These are phyloP conservation scores for Linnemannia hyalina DNA, from an alignment of 192 early-diverging fungal genomes.

Conservation along the genomic window DNA sequence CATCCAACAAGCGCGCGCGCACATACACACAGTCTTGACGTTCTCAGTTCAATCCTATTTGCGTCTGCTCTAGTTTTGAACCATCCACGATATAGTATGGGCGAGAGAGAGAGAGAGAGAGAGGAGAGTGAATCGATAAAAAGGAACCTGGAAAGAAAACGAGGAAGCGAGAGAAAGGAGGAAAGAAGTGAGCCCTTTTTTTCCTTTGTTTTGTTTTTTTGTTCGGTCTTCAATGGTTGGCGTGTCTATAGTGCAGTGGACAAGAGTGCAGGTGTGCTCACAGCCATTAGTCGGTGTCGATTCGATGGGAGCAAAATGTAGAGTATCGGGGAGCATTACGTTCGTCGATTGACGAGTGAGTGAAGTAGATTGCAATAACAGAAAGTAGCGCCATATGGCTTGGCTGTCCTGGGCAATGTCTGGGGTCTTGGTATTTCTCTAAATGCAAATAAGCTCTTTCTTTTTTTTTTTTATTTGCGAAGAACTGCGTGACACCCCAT, in stretches of 20 bases:
- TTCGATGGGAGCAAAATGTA: neutral
- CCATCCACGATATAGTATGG: neutral
- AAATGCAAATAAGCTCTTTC: constrained; percentile 10
- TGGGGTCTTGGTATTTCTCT: neutral
- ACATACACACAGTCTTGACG: neutral
- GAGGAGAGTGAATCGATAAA: neutral
- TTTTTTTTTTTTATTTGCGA: neutral
- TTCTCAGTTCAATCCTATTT: neutral
- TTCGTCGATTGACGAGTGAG: neutral
- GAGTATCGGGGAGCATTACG: neutral
- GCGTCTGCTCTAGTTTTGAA: neutral
- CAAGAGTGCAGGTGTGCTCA: neutral
- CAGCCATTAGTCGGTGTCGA: neutral
- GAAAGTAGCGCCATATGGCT: neutral
- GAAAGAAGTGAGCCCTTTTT: neutral
- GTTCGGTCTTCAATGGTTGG: neutral
- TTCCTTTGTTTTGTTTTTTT: too few relatives aligned
- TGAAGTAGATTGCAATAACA: neutral
- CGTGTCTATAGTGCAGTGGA: neutral
- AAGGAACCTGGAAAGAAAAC: neutral
- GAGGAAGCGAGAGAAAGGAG: neutral
- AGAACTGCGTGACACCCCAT: neutral
- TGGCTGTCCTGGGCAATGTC: neutral
- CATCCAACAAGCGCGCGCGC: neutral
- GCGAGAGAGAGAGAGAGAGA: neutral